Base-by-base conservation (phyloP, 2,329 filamentous ascomycete species). In the Chrysoporthe cubensis region DNA sequence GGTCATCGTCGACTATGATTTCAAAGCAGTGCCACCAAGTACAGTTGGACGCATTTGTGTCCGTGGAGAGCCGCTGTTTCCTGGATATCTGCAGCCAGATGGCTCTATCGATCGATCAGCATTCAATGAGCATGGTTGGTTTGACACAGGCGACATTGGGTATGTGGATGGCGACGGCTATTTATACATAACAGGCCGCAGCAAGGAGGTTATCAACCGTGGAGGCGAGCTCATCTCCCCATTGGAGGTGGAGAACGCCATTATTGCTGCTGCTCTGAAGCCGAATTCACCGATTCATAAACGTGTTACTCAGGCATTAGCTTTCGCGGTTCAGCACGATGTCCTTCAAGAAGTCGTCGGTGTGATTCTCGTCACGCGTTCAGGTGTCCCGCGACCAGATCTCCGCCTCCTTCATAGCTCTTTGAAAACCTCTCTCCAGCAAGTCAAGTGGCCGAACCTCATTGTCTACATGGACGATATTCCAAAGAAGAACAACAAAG, bases 191-290 rank as follows among this genome's bases (percentile, higher is more conserved):
- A 96, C 93, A 0, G 93, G 93, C n/a, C 86, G 93, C 64, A 96
- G 96, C 81, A 97, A 97, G 84, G 93, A 97, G 80, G 84, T 97
- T 64, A 96, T 97, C 83, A 94, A 94, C 80, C 94, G 95, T 80
- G 92, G 91, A 66, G 93, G 93, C 69, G 93, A 96, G 82, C 96
- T 96, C 82, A 96, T 96, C 76, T 92, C 89, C 72, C 93, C 93
- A 1, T 94, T 96, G 66, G 93, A 96, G 80, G 84, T 96, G 44
- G 93, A 96, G 82, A 96, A 96, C 72, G 88, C 68, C 18, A 65
- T 70, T 32, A 58, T 70, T 21, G 63, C 68, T 14, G 68, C 66
- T 44, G 61, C 62, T 2, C 52, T 63, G 18, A 62, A 70, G 59
- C 26, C 58, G 6, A 58, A 65, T 2, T 70, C 68, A 2, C 66